Evolutionary conservation across 352 stramenopile species (phyloP).

Genomic region (Paralagenidium karlingii): DNA sequence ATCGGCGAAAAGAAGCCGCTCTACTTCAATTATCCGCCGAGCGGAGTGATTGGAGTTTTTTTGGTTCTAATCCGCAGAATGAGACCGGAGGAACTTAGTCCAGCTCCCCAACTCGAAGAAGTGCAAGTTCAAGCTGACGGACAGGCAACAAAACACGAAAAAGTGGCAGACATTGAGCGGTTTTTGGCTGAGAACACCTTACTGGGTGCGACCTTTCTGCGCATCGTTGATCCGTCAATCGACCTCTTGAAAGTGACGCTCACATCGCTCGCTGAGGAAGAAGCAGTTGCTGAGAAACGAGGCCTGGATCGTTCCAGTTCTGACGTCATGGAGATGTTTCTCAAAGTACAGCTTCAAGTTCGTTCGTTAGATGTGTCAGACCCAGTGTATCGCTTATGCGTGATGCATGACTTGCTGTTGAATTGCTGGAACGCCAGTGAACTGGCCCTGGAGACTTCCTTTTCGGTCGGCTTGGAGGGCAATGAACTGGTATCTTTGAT

Average conservation of each 20-base stretch:
- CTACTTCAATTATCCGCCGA: conserved; percentile 10
- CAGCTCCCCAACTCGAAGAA: background rate
- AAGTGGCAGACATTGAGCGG: too few species aligned
- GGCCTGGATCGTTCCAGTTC: background rate
- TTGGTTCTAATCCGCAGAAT: too few species aligned
- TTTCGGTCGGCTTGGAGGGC: conserved; percentile 5
- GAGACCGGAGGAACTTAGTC: conserved; percentile 6
- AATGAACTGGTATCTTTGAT: conserved; percentile 17
- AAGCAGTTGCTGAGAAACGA: too few species aligned
- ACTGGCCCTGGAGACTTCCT: conserved; percentile 11
- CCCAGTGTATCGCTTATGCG: conserved; percentile 19
- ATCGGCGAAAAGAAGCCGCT: conserved; percentile 9
- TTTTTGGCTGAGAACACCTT: too few species aligned
- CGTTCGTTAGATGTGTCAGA: conserved; percentile 27
- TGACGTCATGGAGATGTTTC: conserved; percentile 2
- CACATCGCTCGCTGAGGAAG: too few species aligned
- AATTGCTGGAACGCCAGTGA: conserved; percentile 18
- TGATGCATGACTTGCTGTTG: conserved; percentile 27
- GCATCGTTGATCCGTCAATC: conserved; percentile 20
- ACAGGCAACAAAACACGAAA: background rate
- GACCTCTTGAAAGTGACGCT: conserved; percentile 12
- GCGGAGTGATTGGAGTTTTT: conserved; percentile 28
- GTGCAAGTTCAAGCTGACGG: background rate
- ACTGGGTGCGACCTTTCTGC: conserved; percentile 21
- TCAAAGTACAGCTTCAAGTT: conserved; percentile 18